Conservation (phyloP, 2,329 filamentous ascomycete species). For the Aspergillus vadensis region DNA sequence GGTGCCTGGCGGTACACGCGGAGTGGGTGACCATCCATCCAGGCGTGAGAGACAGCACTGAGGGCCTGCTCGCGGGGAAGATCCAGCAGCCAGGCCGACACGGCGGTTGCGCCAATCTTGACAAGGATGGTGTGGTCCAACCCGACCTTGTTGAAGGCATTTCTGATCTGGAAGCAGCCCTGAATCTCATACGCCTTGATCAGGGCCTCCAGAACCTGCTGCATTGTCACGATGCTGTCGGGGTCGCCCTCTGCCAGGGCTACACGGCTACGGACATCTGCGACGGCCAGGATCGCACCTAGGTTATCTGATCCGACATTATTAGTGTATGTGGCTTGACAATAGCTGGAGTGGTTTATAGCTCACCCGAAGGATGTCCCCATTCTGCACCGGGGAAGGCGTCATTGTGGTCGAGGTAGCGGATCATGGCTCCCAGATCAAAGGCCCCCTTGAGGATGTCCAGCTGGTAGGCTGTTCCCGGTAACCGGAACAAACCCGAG, state of each 20-base stretch:
- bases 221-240: constrained; percentile 32
- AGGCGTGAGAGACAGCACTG: constrained; percentile 43
- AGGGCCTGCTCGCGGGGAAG: constrained; percentile 37
- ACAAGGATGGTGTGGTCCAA: constrained; percentile 48
- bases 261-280: constrained; percentile 35
- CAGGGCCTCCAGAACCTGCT: constrained; percentile 34
- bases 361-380: constrained; percentile 43
- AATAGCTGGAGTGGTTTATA: too few species aligned
- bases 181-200: constrained; percentile 50
- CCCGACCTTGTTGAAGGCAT: constrained; percentile 44
- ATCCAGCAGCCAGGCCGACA: constrained; percentile 42
- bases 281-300: constrained; percentile 39
- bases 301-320: constrained; percentile 37
- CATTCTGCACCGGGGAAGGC: constrained; percentile 44
- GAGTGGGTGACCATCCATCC: constrained; percentile 42
- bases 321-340: too few species aligned
- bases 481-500: constrained; percentile 28
- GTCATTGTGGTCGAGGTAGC: constrained; percentile 49
- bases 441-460: constrained; percentile 46
- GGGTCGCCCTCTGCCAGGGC: constrained; percentile 2
- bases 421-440: constrained; percentile 41
- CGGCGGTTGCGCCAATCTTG: constrained; percentile 45
- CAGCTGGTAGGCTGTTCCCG: constrained; percentile 39
- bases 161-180: constrained; percentile 39
- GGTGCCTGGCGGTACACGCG: constrained; percentile 36